Evolutionary conservation across 2,329 filamentous ascomycete species (phyloP).

Genomic region (Calonectria pteridis): DNA sequence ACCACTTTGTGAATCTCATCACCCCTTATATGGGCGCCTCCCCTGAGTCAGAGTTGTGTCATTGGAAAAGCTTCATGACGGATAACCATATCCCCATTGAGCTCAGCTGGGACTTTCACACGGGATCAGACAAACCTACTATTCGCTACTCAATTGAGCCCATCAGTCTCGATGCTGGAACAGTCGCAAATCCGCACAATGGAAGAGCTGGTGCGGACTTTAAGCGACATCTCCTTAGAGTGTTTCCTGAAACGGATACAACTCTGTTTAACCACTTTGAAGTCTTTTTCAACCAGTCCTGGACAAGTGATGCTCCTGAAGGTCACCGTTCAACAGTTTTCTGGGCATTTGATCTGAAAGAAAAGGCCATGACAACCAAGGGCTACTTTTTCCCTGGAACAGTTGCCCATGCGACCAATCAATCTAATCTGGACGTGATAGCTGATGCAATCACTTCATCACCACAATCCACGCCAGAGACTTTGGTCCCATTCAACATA

Average conservation of each 20-base stretch:
- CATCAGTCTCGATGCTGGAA: slow-evolving; percentile 3
- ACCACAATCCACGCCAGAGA: neutral
- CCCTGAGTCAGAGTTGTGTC: neutral
- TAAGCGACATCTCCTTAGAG: neutral
- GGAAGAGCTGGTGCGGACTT: neutral
- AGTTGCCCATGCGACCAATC: neutral
- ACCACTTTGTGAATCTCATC: neutral
- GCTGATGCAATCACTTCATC: neutral
- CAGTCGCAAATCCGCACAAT: neutral
- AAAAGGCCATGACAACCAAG: neutral
- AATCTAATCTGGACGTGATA: neutral
- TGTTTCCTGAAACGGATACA: neutral
- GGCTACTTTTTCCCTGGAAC: neutral
- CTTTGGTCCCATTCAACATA: neutral
- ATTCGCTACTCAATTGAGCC: neutral
- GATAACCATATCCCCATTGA: neutral
- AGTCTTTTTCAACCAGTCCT: neutral
- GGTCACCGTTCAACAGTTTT: neutral
- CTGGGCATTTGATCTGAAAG: neutral
- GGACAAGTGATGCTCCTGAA: neutral
- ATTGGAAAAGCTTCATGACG: slow-evolving; percentile 5
- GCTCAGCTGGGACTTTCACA: neutral
- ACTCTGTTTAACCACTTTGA: neutral
- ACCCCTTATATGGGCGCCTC: neutral
- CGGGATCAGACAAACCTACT: neutral